Evolutionary conservation across 164 flowering plant species (phyloP).

Genomic region (Malania oleifera): DNA sequence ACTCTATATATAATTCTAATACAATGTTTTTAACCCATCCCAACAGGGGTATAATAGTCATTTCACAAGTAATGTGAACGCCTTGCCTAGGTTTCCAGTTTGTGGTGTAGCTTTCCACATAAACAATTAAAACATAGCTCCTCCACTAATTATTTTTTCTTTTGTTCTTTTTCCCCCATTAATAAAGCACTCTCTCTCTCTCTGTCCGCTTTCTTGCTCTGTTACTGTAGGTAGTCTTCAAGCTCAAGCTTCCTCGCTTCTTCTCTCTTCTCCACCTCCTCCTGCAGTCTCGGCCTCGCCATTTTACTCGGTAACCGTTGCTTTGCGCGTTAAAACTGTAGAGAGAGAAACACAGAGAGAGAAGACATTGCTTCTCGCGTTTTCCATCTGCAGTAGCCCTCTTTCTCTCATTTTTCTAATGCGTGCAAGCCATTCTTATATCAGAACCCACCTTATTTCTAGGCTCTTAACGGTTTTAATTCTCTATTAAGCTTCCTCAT

Average conservation of each 20-base stretch:
- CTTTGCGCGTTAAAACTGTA: slow-evolving; percentile 23
- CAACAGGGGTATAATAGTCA: no score
- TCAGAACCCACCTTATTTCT: slow-evolving; percentile 15
- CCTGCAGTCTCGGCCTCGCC: background rate
- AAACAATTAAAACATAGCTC: no score
- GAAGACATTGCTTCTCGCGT: slow-evolving; percentile 43
- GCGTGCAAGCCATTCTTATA: slow-evolving; percentile 58
- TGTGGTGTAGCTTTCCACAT: no score
- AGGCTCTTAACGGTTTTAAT: slow-evolving; percentile 32
- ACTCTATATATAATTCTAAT: no score
- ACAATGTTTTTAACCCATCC: no score
- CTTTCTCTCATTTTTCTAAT: slow-evolving; percentile 18
- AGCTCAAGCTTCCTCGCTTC: background rate
- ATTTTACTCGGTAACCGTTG: slow-evolving; percentile 6
- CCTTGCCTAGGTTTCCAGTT: no score
- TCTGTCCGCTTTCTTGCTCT: no score
- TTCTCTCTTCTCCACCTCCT: background rate
- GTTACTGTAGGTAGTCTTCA: no score
- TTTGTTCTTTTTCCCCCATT: background rate
- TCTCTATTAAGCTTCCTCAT: slow-evolving; percentile 39
- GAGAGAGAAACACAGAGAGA: slow-evolving; percentile 8
- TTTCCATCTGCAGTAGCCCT: slow-evolving; percentile 19
- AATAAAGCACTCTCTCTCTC: background rate
- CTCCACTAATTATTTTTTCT: background rate
- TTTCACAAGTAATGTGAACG: no score